Evolutionary conservation across 2,329 filamentous ascomycete genomes (phyloP).

Genomic region (Purpureocillium lavendulum): DNA sequence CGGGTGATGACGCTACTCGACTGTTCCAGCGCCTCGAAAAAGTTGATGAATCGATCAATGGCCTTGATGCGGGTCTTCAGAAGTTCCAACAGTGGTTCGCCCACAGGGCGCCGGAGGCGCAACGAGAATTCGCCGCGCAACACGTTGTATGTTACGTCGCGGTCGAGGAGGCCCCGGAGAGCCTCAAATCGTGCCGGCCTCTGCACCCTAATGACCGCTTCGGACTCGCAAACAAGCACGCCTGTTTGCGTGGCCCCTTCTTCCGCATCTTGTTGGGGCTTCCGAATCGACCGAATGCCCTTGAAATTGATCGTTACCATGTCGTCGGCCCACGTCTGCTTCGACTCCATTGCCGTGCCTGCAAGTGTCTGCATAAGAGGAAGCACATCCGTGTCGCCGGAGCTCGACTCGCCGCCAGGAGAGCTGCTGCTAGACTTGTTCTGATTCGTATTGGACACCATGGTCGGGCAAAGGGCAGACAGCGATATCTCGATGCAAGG

Average conservation of each 20-base stretch:
- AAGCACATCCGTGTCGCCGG: constrained; percentile 12
- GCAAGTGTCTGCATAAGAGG: constrained; percentile 14
- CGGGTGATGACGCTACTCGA: constrained; percentile 46
- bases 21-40: constrained; percentile 56
- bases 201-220: constrained; percentile 46
- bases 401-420: constrained; percentile 2
- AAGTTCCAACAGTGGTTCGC: constrained; percentile 48
- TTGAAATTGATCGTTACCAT: constrained; percentile 50
- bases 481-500: constrained; percentile 42
- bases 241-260: constrained; percentile 6
- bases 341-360: constrained; percentile 12
- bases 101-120: constrained; percentile 49
- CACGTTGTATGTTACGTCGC: constrained; percentile 53
- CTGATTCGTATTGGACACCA: constrained; percentile 15
- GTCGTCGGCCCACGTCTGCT: constrained; percentile 48
- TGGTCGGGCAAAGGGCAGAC: constrained; percentile 32
- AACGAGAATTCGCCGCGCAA: constrained; percentile 55
- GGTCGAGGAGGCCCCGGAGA: constrained; percentile 47
- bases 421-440: constrained; percentile 9
- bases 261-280: constrained; percentile 3
- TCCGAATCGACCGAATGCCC: constrained; percentile 25
- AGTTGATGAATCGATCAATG: constrained; percentile 62
- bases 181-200: constrained; percentile 45
- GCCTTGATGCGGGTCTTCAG: constrained; percentile 54
- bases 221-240: constrained; percentile 32